phyloP scores from a whole-genome alignment of 2,329 filamentous ascomycete species.

The Biscogniauxia mediterranea region DNA sequence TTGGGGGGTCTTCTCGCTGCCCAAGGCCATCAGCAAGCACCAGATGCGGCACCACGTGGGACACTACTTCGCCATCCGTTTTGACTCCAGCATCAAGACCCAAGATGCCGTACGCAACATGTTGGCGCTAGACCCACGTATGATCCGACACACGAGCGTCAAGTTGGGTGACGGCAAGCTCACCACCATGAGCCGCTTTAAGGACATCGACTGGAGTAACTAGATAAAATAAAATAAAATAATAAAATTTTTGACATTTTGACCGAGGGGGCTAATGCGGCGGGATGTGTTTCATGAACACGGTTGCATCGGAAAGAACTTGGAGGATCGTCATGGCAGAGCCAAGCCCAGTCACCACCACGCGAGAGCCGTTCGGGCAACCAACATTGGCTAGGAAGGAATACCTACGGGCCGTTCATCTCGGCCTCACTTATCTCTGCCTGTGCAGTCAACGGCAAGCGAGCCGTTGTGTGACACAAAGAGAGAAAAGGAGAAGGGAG shows the following conservation, averaged over 20 bases:
- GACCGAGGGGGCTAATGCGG: not conserved
- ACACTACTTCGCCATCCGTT: constrained; percentile 98
- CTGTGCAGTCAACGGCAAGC: not conserved
- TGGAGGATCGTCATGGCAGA: not conserved
- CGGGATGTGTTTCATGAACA: not conserved
- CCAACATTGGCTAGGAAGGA: not conserved
- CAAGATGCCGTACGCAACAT: constrained; percentile 75
- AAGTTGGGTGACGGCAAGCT: constrained; percentile 72
- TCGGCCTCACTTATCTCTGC: not conserved
- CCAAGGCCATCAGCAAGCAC: constrained; percentile 73
- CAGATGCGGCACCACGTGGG: constrained; percentile 81
- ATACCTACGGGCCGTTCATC: not conserved
- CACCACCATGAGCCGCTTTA: constrained; percentile 49
- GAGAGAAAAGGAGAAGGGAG: not conserved
- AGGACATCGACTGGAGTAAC: constrained; percentile 45
- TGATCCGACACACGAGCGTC: constrained; percentile 84
- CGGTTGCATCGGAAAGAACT: not conserved
- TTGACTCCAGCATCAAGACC: constrained; percentile 72
- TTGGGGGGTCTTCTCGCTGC: constrained; percentile 91
- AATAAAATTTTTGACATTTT: not conserved
- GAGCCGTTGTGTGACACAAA: not conserved
- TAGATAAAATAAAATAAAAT: constrained; percentile 18
- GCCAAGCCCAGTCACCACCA: not conserved
- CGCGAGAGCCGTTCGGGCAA: not conserved
- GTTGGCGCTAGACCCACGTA: constrained; percentile 80